Conservation (phyloP, 129 eudicot species). For the Solidago caesia region DNA sequence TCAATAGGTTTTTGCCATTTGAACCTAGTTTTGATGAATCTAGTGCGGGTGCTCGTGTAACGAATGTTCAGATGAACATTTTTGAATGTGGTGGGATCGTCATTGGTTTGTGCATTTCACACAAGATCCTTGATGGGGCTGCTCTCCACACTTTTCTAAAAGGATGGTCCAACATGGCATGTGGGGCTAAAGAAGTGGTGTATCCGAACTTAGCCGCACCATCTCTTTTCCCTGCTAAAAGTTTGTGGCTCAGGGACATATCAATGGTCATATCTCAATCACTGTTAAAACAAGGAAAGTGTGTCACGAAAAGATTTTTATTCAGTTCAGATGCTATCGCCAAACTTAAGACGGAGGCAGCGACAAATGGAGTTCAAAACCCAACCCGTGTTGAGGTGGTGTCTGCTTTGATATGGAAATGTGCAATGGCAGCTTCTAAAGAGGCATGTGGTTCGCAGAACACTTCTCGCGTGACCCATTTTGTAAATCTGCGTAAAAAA, state of each 20-base stretch:
- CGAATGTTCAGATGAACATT: conserved; percentile 26
- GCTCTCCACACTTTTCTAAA: conserved; percentile 39
- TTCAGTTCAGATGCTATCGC: conserved; percentile 5
- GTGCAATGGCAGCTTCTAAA: conserved; percentile 20
- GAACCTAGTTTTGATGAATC: not conserved
- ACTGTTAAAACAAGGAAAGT: conserved; percentile 43
- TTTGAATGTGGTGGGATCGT: conserved; percentile 32
- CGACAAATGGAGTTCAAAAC: not conserved
- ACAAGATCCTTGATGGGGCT: conserved; percentile 49
- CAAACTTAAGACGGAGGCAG: not conserved
- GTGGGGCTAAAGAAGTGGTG: not conserved
- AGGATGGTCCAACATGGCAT: conserved; percentile 38
- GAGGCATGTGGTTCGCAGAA: not conserved
- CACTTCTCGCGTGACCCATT: conserved; percentile 2
- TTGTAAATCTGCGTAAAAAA: conserved; percentile 12
- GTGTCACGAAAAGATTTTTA: conserved; percentile 24
- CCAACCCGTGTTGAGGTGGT: conserved; percentile 24
- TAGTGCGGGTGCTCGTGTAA: conserved; percentile 1
- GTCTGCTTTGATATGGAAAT: conserved; percentile 26
- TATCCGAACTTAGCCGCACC: conserved; percentile 42
- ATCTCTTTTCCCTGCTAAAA: conserved; percentile 38
- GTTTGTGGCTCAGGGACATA: conserved; percentile 37
- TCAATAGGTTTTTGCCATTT: conserved; percentile 10
- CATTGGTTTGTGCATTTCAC: conserved; percentile 21
- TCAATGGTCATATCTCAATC: conserved; percentile 33